Evolutionary conservation across 2,329 filamentous ascomycete species (phyloP), one percentile per base, ranked within the genome.

Genomic region (Botrytis tulipae): DNA sequence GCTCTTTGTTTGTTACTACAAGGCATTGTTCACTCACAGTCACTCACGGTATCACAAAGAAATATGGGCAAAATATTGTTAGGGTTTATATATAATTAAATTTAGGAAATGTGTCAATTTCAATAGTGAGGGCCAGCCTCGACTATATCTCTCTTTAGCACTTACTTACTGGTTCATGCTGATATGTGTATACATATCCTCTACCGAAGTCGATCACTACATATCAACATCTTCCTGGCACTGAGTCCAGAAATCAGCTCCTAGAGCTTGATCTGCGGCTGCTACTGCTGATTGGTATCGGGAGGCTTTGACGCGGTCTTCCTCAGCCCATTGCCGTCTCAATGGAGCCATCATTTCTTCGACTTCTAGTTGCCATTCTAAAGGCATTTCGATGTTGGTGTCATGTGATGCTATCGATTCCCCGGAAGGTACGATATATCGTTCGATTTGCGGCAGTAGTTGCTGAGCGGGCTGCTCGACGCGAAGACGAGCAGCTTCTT

Each of bases 391-490:
- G 8, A 8, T 37, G 5, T 40, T 7, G 7, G 16, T 18, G 6
- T 40, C 35, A 1, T n/a, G 0, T 0, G 6, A 1, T 40, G 7
- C 22, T 25, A 14, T 14, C 18, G 22, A 16, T 3, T 16, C 12
- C 22, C 3, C 0, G 25, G 10, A n/a, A 40, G n/a, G 51, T 29
- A 37, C 2, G 22, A 61, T 14, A n/a, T 16, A 61, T 32, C 6
- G 6, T 25, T 37, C 10, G 2, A 3, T 35, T n/a, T 62, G 32
- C 22, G 35, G 35, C 4, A n/a, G 12, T 4, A 42, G 2, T n/a
- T 42, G 4, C 37, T 5, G 60, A 18, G 4, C 37, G 60, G 16
- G 3, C 20, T 29, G 0, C 37, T 40, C 35, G 37, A 18, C 6
- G n/a, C 3, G 37, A 40, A 8, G 9, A n/a, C 5, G 22, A 5